Evolutionary conservation across 306 rosid species (phyloP).

Genomic region (Mimosa pudica): DNA sequence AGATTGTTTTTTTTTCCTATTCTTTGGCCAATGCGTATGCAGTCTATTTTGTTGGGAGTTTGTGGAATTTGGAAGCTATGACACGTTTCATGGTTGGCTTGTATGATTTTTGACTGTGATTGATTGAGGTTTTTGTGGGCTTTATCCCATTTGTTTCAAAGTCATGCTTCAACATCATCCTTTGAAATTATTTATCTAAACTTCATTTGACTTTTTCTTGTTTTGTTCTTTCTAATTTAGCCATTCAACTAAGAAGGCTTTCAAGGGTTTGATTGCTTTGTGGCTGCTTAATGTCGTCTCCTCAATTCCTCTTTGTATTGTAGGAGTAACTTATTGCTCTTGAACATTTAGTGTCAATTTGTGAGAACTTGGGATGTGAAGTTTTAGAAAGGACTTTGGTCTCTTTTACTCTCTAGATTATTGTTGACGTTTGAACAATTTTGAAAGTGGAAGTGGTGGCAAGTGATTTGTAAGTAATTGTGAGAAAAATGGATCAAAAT

Average conservation of each 20-base stretch:
- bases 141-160: constrained; percentile 26
- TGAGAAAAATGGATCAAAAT: constrained; percentile 51
- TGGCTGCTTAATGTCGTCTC: constrained; percentile 42
- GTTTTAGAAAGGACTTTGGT: constrained; percentile 20
- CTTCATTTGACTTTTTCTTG: constrained; percentile 29
- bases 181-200: constrained; percentile 41
- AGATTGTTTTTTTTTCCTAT: constrained; percentile 49
- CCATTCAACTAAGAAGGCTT: constrained; percentile 49
- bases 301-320: constrained; percentile 13
- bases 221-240: constrained; percentile 5
- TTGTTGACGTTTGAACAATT: constrained; percentile 32
- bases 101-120: constrained; percentile 46
- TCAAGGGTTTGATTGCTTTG: constrained; percentile 48
- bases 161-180: constrained; percentile 33
- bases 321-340: constrained; percentile 15
- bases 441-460: constrained; percentile 1
- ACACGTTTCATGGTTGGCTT: constrained; percentile 37
- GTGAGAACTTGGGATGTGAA: constrained; percentile 26
- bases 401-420: constrained; percentile 8
- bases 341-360: constrained; percentile 29
- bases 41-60: constrained; percentile 8
- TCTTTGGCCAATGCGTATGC: constrained; percentile 29
- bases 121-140: constrained; percentile 32
- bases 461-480: constrained; percentile 16
- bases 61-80: constrained; percentile 31